Percentiles rank a stretch among this genome's conserved stretches.
Conservation (phyloP, 1,139 yeast genomes). For the Entelexis sorbosivorans region DNA sequence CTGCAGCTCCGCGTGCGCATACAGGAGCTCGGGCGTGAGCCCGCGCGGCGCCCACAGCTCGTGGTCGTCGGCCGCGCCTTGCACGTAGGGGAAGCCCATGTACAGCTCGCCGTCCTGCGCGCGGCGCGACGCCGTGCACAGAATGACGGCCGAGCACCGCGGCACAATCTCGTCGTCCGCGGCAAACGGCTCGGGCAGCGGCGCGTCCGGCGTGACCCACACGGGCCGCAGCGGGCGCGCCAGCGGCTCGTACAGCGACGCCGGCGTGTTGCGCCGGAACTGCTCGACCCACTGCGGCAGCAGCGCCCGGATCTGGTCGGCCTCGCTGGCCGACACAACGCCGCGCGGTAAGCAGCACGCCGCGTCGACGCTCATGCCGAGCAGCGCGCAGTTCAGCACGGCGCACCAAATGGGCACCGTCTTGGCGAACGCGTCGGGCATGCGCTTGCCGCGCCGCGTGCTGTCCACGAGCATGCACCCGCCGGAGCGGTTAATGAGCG, state of each 20-base stretch:
- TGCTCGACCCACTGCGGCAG: slow-evolving; percentile 44
- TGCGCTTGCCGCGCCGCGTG: slow-evolving; percentile 68
- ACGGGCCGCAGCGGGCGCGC: slow-evolving; percentile 49
- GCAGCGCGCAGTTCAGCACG: slow-evolving; percentile 48
- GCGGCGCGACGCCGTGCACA: slow-evolving; percentile 55
- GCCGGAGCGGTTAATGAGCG: slow-evolving; percentile 33
- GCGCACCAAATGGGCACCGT: slow-evolving; percentile 91
- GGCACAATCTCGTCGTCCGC: slow-evolving; percentile 26
- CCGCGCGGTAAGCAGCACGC: slow-evolving; percentile 42
- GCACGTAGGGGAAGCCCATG: slow-evolving; percentile 53
- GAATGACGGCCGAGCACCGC: slow-evolving; percentile 37
- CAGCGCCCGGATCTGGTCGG: slow-evolving; percentile 39
- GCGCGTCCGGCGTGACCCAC: slow-evolving; percentile 58
- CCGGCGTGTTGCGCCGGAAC: slow-evolving; percentile 33
- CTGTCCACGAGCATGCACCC: slow-evolving; percentile 65
- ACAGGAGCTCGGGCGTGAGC: slow-evolving; percentile 46
- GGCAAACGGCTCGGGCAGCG: slow-evolving; percentile 25
- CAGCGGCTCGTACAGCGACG: slow-evolving; percentile 26
- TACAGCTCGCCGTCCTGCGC: slow-evolving; percentile 45
- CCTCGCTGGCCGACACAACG: slow-evolving; percentile 51
- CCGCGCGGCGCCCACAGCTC: slow-evolving; percentile 61
- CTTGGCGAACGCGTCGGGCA: slow-evolving; percentile 80
- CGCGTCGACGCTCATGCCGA: slow-evolving; percentile 26
- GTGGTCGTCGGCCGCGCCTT: slow-evolving; percentile 91
- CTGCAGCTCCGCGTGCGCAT: slow-evolving; percentile 34